Conservation (phyloP, 768 basidiomycete species). For the Phylloporus sp. region DNA sequence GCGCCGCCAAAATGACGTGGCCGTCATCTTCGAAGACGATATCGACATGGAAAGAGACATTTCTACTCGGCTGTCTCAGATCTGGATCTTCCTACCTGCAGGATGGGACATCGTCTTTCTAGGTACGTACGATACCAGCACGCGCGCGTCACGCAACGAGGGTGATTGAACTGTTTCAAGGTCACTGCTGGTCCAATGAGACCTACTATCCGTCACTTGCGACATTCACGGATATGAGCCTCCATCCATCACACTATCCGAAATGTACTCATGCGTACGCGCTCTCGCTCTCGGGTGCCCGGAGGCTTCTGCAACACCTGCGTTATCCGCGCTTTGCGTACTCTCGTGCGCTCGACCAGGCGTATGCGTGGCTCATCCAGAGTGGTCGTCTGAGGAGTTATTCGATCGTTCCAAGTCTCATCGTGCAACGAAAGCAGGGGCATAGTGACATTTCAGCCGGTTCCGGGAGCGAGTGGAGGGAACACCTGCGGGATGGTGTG, state of each 20-base stretch:
- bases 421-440: conserved; percentile 59
- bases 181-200: conserved; percentile 81
- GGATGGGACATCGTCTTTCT: conserved; percentile 75
- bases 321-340: conserved; percentile 67
- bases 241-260: conserved; percentile 59
- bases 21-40: conserved; percentile 73
- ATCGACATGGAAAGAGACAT: conserved; percentile 73
- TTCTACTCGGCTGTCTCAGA: conserved; percentile 31
- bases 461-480: conserved; percentile 56
- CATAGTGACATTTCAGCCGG: conserved; percentile 51
- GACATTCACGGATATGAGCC: conserved; percentile 15
- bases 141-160: background rate
- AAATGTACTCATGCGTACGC: conserved; percentile 76
- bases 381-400: conserved; percentile 54
- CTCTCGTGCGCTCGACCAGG: conserved; percentile 74
- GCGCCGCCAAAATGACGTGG: conserved; percentile 31
- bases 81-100: conserved; percentile 53
- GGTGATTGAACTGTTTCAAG: conserved; percentile 35
- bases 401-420: conserved; percentile 64
- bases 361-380: conserved; percentile 61
- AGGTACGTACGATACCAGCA: conserved; percentile 37
- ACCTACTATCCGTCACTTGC: conserved; percentile 39
- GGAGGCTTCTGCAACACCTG: conserved; percentile 55
- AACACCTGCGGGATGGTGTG: conserved; percentile 45
- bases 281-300: conserved; percentile 56